Evolutionary conservation across 2,329 filamentous ascomycete genomes (phyloP).

Genomic region (Exophiala mesophila): DNA sequence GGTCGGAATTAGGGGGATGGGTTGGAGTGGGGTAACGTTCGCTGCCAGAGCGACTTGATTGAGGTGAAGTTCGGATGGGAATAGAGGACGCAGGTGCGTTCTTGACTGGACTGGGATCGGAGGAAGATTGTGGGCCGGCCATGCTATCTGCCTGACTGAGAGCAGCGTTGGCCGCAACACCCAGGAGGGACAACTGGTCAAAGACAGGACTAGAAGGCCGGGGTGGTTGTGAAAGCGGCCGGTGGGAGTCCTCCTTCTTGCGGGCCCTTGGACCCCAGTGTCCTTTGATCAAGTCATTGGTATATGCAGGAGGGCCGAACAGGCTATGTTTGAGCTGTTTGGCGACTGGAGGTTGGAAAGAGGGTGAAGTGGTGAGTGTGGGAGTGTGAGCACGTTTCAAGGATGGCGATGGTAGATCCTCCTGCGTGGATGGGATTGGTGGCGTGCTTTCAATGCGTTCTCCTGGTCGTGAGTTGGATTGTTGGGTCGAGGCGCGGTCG

Average conservation of each 20-base stretch:
- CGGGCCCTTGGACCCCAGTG: conserved; percentile 7
- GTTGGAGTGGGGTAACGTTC: background rate
- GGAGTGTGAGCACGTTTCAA: background rate
- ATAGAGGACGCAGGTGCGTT: conserved; percentile 8
- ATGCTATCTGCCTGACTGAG: conserved; percentile 6
- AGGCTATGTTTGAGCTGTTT: conserved; percentile 13
- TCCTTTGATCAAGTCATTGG: conserved; percentile 6
- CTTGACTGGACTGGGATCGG: conserved; percentile 1
- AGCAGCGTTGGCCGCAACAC: conserved; percentile 8
- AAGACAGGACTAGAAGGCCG: background rate
- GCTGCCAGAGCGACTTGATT: background rate
- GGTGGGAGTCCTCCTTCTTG: conserved; percentile 12
- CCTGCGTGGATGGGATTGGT: background rate
- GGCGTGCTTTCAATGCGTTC: background rate
- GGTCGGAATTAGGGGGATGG: conserved; percentile 49
- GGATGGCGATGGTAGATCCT: background rate
- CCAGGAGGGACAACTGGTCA: conserved; percentile 11
- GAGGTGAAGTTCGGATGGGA: conserved; percentile 13
- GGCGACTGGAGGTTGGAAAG: conserved; percentile 1
- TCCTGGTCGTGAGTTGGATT: no score
- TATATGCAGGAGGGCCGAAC: background rate
- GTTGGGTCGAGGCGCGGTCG: no score
- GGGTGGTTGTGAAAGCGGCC: no score
- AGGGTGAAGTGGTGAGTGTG: conserved; percentile 6
- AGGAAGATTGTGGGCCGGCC: conserved; percentile 1